Evolutionary conservation across 2,329 filamentous ascomycete genomes (phyloP).

Genomic region (Zymoseptoria crescenta): DNA sequence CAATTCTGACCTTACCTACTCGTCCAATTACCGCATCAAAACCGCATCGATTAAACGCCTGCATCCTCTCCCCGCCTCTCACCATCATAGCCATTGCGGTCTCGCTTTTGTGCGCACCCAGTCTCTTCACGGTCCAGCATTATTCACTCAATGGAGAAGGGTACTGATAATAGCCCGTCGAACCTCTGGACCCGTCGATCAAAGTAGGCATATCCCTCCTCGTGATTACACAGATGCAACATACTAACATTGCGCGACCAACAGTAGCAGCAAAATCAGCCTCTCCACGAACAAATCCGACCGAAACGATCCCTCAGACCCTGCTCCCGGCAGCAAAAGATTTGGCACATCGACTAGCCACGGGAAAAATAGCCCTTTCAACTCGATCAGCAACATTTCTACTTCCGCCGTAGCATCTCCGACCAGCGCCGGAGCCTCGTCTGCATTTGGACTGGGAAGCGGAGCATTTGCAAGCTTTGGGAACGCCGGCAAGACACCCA

Average conservation of each 20-base stretch:
- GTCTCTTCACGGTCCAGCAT: neutral
- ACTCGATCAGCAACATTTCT: constrained; percentile 62
- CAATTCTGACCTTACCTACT: neutral
- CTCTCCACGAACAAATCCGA: constrained; percentile 64
- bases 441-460: constrained; percentile 86
- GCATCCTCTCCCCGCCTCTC: neutral
- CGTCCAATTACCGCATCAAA: neutral
- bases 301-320: constrained; percentile 45
- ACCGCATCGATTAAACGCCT: neutral
- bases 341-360: constrained; percentile 65
- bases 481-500: constrained; percentile 68
- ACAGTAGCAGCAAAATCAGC: constrained; percentile 81
- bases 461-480: constrained; percentile 97
- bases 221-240: constrained; percentile 5
- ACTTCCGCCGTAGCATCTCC: constrained; percentile 17
- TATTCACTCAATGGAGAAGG: constrained; percentile 24
- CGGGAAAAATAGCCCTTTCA: constrained; percentile 71
- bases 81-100: neutral
- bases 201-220: constrained; percentile 49
- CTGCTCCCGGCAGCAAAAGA: constrained; percentile 58
- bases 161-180: constrained; percentile 28
- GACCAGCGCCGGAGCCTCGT: constrained; percentile 66
- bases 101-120: neutral
- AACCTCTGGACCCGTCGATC: constrained; percentile 69
- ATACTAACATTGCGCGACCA: constrained; percentile 22